These are phyloP conservation scores for Schrenkiella parvula DNA, from an alignment of 345 rosid species.

Conservation along the genomic window DNA sequence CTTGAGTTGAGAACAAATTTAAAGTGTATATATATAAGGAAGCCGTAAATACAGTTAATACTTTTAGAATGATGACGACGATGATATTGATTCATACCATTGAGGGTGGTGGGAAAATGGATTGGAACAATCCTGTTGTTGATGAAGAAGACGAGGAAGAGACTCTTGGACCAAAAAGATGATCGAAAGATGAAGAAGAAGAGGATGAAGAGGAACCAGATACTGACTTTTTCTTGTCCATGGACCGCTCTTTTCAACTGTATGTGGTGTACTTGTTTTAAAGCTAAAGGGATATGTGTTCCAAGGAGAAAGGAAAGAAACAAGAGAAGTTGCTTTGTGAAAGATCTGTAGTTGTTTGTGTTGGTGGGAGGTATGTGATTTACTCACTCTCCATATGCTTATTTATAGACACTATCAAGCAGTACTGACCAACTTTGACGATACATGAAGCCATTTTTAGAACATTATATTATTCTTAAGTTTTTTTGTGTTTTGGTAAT, in stretches of 20 bases:
- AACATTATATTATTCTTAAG: not conserved
- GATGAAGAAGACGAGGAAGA: conserved; percentile 31
- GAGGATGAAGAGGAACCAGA: conserved; percentile 29
- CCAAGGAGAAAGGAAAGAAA: conserved; percentile 3
- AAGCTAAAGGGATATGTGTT: conserved; percentile 3
- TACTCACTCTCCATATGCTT: conserved; percentile 11
- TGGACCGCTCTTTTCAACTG: conserved; percentile 15
- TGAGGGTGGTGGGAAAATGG: conserved; percentile 36
- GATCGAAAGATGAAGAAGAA: conserved; percentile 27
- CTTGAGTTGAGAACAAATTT: conserved; percentile 18
- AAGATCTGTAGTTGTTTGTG: conserved; percentile 9
- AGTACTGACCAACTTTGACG: conserved; percentile 2
- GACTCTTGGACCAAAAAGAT: conserved; percentile 35
- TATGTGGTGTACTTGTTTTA: not conserved
- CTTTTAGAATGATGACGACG: not conserved
- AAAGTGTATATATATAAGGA: not conserved
- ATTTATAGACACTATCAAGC: conserved; percentile 23
- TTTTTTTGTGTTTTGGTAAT: not conserved
- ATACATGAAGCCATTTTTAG: not conserved
- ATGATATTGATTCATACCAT: conserved; percentile 4
- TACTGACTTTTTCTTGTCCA: conserved; percentile 36
- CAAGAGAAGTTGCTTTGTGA: conserved; percentile 10
- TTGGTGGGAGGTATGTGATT: conserved; percentile 6
- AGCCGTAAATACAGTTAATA: not conserved
- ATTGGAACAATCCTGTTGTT: conserved; percentile 29